These are phyloP conservation scores for Psidium guajava DNA, from an alignment of 345 rosid genomes.

Conservation along the genomic window DNA sequence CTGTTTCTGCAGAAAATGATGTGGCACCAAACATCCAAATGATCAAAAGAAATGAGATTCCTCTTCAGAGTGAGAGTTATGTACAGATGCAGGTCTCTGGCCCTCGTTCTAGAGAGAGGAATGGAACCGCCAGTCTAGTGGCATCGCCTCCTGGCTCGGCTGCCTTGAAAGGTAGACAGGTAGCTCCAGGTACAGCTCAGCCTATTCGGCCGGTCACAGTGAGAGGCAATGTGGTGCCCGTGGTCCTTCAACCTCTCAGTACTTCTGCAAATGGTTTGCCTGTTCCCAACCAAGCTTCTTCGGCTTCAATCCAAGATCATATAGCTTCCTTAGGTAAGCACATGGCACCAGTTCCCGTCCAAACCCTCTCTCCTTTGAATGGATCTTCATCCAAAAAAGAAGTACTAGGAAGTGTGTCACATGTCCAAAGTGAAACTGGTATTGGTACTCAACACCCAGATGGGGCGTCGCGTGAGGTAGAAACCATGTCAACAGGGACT, in stretches of 20 bases:
- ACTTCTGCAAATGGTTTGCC: slow-evolving; percentile 28
- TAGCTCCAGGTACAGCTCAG: slow-evolving; percentile 18
- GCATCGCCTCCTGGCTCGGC: neutral
- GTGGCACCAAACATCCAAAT: slow-evolving; percentile 69
- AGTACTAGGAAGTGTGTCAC: neutral
- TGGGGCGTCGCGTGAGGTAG: slow-evolving; percentile 9
- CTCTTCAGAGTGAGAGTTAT: slow-evolving; percentile 28
- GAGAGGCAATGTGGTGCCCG: slow-evolving; percentile 40
- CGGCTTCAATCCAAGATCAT: slow-evolving; percentile 2
- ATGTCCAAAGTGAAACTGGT: slow-evolving; percentile 13
- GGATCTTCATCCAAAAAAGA: slow-evolving; percentile 7
- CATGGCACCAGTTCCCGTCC: slow-evolving; percentile 8
- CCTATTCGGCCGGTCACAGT: slow-evolving; percentile 15
- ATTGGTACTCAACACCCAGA: neutral
- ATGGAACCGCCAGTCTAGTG: slow-evolving; percentile 4
- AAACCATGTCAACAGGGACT: slow-evolving; percentile 6
- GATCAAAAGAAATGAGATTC: slow-evolving; percentile 53
- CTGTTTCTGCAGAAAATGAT: slow-evolving; percentile 65
- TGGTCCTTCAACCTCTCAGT: slow-evolving; percentile 34
- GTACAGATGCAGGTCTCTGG: slow-evolving; percentile 14
- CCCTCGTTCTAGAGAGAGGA: neutral
- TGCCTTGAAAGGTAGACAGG: slow-evolving; percentile 11
- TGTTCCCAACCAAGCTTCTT: slow-evolving; percentile 9
- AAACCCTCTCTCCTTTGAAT: slow-evolving; percentile 10
- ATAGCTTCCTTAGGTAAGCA: slow-evolving; percentile 20